phyloP scores from a whole-genome alignment of 2,329 filamentous ascomycete genomes.

The Colletotrichum paranaense region DNA sequence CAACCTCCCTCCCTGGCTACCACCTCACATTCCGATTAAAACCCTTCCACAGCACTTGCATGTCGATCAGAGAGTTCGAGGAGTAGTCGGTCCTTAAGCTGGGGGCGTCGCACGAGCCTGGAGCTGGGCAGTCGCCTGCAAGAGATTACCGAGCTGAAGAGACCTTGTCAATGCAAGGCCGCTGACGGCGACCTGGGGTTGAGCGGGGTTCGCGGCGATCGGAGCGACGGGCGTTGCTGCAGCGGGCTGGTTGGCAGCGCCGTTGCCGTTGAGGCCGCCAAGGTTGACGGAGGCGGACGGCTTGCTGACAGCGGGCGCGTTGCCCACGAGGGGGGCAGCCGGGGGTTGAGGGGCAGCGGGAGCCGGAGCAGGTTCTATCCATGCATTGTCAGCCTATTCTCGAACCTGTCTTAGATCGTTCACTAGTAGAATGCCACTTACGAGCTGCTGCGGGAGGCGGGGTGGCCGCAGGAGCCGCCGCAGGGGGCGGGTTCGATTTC shows the following conservation, averaged over 20 bases:
- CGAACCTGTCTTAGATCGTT: not conserved
- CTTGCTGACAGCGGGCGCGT: slow-evolving; percentile 35
- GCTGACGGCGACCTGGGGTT: slow-evolving; percentile 45
- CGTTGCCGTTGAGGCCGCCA: slow-evolving; percentile 36
- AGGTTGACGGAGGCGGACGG: slow-evolving; percentile 37
- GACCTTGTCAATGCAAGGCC: slow-evolving; percentile 55
- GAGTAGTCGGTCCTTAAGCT: not conserved
- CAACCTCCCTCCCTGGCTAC: not conserved
- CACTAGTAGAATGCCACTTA: not conserved
- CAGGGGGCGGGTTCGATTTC: slow-evolving; percentile 7
- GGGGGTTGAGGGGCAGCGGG: slow-evolving; percentile 20
- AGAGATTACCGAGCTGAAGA: slow-evolving; percentile 57
- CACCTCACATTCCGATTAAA: not conserved
- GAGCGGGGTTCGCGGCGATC: slow-evolving; percentile 38
- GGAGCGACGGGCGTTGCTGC: slow-evolving; percentile 18
- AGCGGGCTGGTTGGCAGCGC: slow-evolving; percentile 24
- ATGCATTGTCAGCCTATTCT: not conserved
- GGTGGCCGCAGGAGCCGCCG: slow-evolving; percentile 1
- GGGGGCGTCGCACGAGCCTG: slow-evolving; percentile 32
- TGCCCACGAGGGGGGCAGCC: slow-evolving; percentile 18
- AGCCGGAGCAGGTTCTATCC: slow-evolving; percentile 14
- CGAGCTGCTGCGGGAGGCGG: slow-evolving; percentile 25
- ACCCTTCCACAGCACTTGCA: not conserved
- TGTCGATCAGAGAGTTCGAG: not conserved
- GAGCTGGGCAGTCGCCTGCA: slow-evolving; percentile 33